A percentile compares a stretch with the other conserved stretches of the same genome.
Conservation (phyloP, 1,284 basidiomycete species). For the Pholiota adiposa region DNA sequence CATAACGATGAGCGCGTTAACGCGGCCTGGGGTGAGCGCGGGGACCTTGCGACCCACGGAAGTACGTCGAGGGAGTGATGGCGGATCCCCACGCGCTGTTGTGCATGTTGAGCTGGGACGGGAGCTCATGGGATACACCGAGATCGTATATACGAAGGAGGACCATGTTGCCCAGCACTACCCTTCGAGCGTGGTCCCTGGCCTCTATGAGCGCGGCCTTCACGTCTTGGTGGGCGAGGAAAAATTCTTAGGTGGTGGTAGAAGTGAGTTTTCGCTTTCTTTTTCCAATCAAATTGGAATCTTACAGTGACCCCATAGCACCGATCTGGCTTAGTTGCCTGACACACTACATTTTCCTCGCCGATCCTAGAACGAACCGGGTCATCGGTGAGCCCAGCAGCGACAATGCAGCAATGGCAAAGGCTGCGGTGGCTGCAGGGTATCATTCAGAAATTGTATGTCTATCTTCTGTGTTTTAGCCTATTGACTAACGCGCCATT, state of each 20-base stretch:
- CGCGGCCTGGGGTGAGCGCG: conserved; percentile 54
- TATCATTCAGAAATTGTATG: conserved; percentile 39
- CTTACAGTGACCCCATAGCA: conserved; percentile 29
- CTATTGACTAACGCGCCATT: background rate
- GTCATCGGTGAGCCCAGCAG: conserved; percentile 52
- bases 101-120: conserved; percentile 56
- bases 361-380: conserved; percentile 49
- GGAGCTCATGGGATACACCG: conserved; percentile 60
- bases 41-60: conserved; percentile 50
- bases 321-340: conserved; percentile 50
- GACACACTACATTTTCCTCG: conserved; percentile 52
- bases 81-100: conserved; percentile 49
- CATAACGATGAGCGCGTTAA: conserved; percentile 56
- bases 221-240: conserved; percentile 55
- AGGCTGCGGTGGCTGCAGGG: conserved; percentile 30
- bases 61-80: conserved; percentile 43
- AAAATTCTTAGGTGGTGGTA: conserved; percentile 45
- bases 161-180: conserved; percentile 48
- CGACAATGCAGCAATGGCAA: conserved; percentile 39
- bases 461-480: background rate
- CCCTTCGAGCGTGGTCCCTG: conserved; percentile 35
- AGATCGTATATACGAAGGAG: conserved; percentile 57
- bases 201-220: conserved; percentile 55
- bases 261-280: conserved; percentile 38
- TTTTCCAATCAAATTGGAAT: background rate